Conservation (phyloP, 352 stramenopile genomes). For the Plasmopara viticola region DNA sequence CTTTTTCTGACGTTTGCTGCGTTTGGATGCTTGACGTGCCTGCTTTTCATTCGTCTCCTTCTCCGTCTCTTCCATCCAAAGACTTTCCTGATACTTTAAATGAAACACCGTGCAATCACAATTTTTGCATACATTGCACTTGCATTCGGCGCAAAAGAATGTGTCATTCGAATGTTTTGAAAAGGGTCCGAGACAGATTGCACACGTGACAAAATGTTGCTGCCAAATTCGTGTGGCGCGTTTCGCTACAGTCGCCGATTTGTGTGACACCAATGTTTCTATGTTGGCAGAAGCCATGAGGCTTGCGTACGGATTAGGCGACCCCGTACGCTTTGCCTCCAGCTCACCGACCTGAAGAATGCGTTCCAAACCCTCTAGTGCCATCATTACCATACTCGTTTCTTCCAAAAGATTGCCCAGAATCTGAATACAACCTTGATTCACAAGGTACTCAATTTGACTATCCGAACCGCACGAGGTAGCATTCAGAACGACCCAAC, state of each 20-base stretch:
- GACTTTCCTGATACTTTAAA: slow-evolving; percentile 94
- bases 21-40: slow-evolving; percentile 80
- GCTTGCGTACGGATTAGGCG: slow-evolving; percentile 85
- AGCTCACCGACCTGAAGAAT: slow-evolving; percentile 94
- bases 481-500: slow-evolving; percentile 98
- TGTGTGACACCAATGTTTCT: slow-evolving; percentile 91
- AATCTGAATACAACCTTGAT: slow-evolving; percentile 84
- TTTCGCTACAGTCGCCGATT: slow-evolving; percentile 92
- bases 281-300: slow-evolving; percentile 89
- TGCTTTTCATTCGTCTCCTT: slow-evolving; percentile 88
- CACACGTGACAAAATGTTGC: slow-evolving; percentile 96
- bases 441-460: slow-evolving; percentile 89
- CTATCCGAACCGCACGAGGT: slow-evolving; percentile 96
- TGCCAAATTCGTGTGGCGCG: slow-evolving; percentile 96
- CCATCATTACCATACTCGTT: slow-evolving; percentile 98
- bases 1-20: slow-evolving; percentile 83
- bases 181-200: slow-evolving; percentile 93
- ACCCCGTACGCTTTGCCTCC: slow-evolving; percentile 76
- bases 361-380: slow-evolving; percentile 94
- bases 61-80: slow-evolving; percentile 92
- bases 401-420: slow-evolving; percentile 91
- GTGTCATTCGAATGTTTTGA: slow-evolving; percentile 92
- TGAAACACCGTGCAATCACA: slow-evolving; percentile 98
- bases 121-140: slow-evolving; percentile 96
- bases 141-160: slow-evolving; percentile 97